Base-by-base conservation (phyloP, 1,139 yeast genomes). In the Blastobotrys buckinghamii region DNA sequence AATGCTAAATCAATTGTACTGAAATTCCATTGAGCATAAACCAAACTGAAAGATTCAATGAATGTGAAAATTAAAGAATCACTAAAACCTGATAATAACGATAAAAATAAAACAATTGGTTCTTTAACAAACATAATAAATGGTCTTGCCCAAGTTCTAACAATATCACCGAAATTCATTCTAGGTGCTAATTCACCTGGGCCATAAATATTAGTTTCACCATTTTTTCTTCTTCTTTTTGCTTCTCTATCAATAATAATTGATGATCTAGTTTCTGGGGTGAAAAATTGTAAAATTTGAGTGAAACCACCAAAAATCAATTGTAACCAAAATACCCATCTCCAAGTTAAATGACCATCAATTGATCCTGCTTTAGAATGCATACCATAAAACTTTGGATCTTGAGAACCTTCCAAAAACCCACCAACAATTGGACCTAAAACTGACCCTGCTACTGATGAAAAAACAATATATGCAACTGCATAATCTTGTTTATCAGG, bases 261-360 rank as follows among this genome's bases (percentile, higher is more conserved):
- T 29, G 64, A 55, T 4, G 70, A 56, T 46, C 71, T 57, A 8
- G 74, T 70, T 54, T 70, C 74, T 17, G 61, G 58, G 13, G 67
- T 70, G 44, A 68, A 59, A 45, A 69, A 66, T 47, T 70, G 72
- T 26, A 65, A 42, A 43, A 67, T 64, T 27, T 49, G 52, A 10
- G 62, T 64, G 6, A 59, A 64, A 9, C 64, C 73, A 20, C 73
- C 72, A 51, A 70, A 62, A 42, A 69, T 67, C 38, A 70, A 60
- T 57, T 70, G 73, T 47, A 68, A 61, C 73, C 74, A 70, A 50
- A 69, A 68, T 44, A 64, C 64, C 73, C 74, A 69, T 30, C 63
- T 55, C 67, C 71, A 67, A 3, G 54, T 41, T 26, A 66, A 58
- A 30, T 22, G 41, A 15, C 43, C 43, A 19, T 40, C 36, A 20